phyloP scores from a whole-genome alignment of 2,329 filamentous ascomycete species.

The Aspergillus fijiensis region DNA sequence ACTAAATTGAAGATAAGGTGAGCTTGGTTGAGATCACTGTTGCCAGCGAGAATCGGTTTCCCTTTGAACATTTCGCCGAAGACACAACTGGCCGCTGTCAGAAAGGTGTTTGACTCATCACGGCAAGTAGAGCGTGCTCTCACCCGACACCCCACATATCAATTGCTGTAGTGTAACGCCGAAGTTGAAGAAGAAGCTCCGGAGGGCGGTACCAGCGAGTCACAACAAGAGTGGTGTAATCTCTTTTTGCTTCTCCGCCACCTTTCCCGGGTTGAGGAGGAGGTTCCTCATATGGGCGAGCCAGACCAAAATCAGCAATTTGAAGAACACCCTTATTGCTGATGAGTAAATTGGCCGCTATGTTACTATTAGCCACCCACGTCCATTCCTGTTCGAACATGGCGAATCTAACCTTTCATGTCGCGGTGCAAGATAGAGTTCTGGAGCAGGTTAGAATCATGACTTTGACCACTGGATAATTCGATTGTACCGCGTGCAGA shows the following conservation, averaged over 20 bases:
- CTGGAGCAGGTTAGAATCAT: slow-evolving; percentile 26
- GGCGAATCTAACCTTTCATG: slow-evolving; percentile 67
- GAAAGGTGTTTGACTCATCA: slow-evolving; percentile 4
- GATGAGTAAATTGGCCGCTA: slow-evolving; percentile 90
- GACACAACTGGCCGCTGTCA: slow-evolving; percentile 66
- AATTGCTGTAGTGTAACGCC: slow-evolving; percentile 93
- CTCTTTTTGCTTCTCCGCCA: slow-evolving; percentile 78
- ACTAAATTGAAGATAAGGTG: slow-evolving; percentile 93
- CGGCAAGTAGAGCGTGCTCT: slow-evolving; percentile 32
- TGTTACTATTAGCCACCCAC: slow-evolving; percentile 8
- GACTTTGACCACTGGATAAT: neutral
- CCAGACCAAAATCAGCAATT: slow-evolving; percentile 95
- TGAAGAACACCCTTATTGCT: slow-evolving; percentile 91
- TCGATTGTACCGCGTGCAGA: slow-evolving; percentile 66
- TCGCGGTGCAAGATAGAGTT: slow-evolving; percentile 89
- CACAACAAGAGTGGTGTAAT: slow-evolving; percentile 96
- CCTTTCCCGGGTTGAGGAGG: slow-evolving; percentile 74
- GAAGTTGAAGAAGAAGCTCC: slow-evolving; percentile 82
- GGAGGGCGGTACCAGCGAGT: slow-evolving; percentile 97
- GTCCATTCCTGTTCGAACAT: neutral
- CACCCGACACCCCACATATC: slow-evolving; percentile 98
- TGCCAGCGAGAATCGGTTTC: slow-evolving; percentile 87
- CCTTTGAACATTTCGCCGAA: slow-evolving; percentile 97
- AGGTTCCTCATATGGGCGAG: slow-evolving; percentile 85
- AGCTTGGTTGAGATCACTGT: slow-evolving; percentile 84